Evolutionary conservation across 176 grass and related monocot species (phyloP), one percentile per base, ranked within the genome.

Genomic region (Avena eriantha): DNA sequence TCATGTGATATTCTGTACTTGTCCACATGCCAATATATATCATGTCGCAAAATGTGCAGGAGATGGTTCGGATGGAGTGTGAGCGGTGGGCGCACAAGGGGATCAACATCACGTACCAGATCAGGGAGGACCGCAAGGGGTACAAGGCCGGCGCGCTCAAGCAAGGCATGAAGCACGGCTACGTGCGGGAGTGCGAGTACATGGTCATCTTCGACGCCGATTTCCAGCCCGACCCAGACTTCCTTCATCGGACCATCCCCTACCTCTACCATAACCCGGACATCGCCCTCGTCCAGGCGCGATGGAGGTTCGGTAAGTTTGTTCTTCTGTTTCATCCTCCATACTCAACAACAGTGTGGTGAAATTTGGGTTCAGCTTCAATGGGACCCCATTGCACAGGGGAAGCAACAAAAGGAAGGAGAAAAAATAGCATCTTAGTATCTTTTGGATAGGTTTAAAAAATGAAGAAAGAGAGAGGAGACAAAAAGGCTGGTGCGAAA

Each of bases 61-160:
- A 93, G 34, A 65, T 99, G 83, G 97, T 99, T 22, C 85, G 89
- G 51, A 15, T 86, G 79, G 97, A 99, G 89, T 99, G 97, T 83
- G 87, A 96, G 89, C 82, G 91, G 8, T 99, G 97, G 97, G 92
- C 81, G 24, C 92, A 89, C 64, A 96, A 96, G 77, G 97, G 97
- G 43, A 84, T 96, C 33, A 91, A 94, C 87, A 94, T 99, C 24
- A 96, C 95, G 86, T 99, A 99, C 87, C 94, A 99, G 89, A 91
- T 94, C 81, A 82, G 97, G 5, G 94, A 99, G 31, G 90, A 96
- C 85, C 88, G 97, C 0, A 90, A 67, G 45, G 94, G 94, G 1
- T 96, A 96, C 92, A 98, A 98, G 86, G 96, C 96, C 8, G 96
- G 93, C 1, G 96, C 96, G 47, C 93, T 98, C 4, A 86, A 83